Percentiles rank a stretch among this genome's conserved stretches.
Conservation (phyloP, 2,329 filamentous ascomycete species). For the Aschersonia sp. region DNA sequence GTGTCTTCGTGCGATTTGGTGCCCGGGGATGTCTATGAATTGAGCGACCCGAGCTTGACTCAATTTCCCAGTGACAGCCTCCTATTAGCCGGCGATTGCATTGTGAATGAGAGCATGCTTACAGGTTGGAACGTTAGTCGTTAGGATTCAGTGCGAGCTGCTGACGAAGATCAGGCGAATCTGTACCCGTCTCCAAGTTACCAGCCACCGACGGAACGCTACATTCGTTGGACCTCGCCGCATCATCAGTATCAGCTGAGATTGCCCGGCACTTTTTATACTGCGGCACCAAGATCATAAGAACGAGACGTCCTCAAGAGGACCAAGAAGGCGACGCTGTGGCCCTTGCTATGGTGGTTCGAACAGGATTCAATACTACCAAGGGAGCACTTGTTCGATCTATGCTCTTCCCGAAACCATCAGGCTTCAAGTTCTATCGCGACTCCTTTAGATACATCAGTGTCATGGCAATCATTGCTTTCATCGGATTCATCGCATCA, state of each 20-base stretch:
- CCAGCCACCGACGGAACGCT: slow-evolving; percentile 72
- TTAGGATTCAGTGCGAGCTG: neutral
- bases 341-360: slow-evolving; percentile 78
- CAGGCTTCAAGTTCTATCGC: slow-evolving; percentile 95
- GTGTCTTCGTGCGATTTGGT: slow-evolving; percentile 78
- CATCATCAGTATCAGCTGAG: slow-evolving; percentile 69
- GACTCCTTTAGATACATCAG: slow-evolving; percentile 97
- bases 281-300: slow-evolving; percentile 87
- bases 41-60: slow-evolving; percentile 79
- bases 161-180: slow-evolving; percentile 49
- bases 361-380: slow-evolving; percentile 94
- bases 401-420: slow-evolving; percentile 97
- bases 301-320: slow-evolving; percentile 76
- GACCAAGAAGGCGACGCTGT: slow-evolving; percentile 77
- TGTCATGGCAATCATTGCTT: slow-evolving; percentile 81
- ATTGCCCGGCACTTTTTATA: slow-evolving; percentile 85
- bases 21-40: slow-evolving; percentile 90
- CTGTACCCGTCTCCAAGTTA: slow-evolving; percentile 86
- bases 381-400: slow-evolving; percentile 91
- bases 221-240: slow-evolving; percentile 59
- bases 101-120: slow-evolving; percentile 98
- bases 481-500: slow-evolving; percentile 77
- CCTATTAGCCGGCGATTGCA: slow-evolving; percentile 83
- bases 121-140: slow-evolving; percentile 38
- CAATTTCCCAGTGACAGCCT: slow-evolving; percentile 90